phyloP scores from a whole-genome alignment of 106 monocot species.

The Platanthera zijinensis region DNA sequence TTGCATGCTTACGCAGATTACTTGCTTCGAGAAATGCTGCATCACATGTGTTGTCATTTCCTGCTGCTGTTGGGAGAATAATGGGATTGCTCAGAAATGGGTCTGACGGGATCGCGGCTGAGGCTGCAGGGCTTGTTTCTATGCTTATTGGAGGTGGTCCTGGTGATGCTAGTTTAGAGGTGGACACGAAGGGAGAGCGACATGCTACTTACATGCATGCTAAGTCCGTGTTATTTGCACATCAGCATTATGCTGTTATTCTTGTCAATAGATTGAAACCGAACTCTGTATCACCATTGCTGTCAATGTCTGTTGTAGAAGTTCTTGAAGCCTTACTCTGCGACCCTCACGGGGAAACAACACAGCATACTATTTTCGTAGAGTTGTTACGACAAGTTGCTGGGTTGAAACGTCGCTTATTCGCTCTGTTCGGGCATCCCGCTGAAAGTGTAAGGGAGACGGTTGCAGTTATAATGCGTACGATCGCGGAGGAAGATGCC shows the following conservation, averaged over 20 bases:
- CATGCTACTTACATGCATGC: constrained; percentile 98
- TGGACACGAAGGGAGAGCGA: constrained; percentile 84
- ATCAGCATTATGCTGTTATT: constrained; percentile 62
- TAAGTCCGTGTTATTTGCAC: constrained; percentile 85
- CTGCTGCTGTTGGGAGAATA: constrained; percentile 97
- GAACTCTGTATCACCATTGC: constrained; percentile 77
- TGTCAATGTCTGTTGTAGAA: constrained; percentile 92
- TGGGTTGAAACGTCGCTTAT: constrained; percentile 73
- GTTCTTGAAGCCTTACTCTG: constrained; percentile 98
- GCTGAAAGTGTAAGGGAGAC: constrained; percentile 95
- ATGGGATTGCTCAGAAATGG: constrained; percentile 98
- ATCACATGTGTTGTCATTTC: constrained; percentile 97
- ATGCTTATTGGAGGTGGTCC: constrained; percentile 92
- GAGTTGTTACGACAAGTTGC: constrained; percentile 94
- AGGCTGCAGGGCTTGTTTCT: constrained; percentile 80
- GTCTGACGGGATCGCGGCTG: constrained; percentile 88
- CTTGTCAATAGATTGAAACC: constrained; percentile 90
- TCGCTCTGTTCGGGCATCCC: constrained; percentile 93
- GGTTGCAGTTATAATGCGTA: constrained; percentile 90
- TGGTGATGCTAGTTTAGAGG: constrained; percentile 47
- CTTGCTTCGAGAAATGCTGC: constrained; percentile 89
- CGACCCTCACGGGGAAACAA: constrained; percentile 94
- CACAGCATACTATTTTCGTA: constrained; percentile 95
- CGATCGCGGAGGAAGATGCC: constrained; percentile 99
- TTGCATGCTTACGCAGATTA: constrained; percentile 86